Conservation (phyloP, 106 monocot genomes). For the Allium sativum region DNA sequence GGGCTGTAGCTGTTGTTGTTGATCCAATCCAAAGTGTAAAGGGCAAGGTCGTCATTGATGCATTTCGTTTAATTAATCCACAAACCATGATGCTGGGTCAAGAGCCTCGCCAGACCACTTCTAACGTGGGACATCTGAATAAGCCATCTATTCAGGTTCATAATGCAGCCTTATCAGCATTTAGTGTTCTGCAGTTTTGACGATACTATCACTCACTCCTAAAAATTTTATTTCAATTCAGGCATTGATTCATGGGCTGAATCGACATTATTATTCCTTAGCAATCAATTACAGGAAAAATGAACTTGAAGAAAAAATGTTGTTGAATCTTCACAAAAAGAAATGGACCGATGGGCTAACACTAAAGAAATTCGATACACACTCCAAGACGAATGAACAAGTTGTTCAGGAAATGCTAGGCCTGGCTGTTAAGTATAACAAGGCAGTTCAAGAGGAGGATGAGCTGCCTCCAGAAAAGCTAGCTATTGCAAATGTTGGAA, state of each 20-base stretch:
- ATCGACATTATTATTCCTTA: constrained; percentile 59
- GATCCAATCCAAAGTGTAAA: constrained; percentile 99
- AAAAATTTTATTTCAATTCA: neutral
- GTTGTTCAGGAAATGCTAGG: constrained; percentile 48
- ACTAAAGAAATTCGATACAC: constrained; percentile 33
- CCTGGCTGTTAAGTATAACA: constrained; percentile 31
- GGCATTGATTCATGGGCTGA: constrained; percentile 63
- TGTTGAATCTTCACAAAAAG: constrained; percentile 61
- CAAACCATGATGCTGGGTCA: constrained; percentile 99
- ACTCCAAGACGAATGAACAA: constrained; percentile 62
- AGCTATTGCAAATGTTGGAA: constrained; percentile 28
- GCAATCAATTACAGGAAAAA: constrained; percentile 63
- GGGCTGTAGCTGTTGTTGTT: constrained; percentile 92
- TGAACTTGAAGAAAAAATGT: constrained; percentile 71
- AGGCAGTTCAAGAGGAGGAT: constrained; percentile 33
- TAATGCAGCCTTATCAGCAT: too few relatives aligned
- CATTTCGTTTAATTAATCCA: constrained; percentile 93
- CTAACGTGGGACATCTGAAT: constrained; percentile 91
- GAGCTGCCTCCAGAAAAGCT: constrained; percentile 34
- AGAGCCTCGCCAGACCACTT: constrained; percentile 95
- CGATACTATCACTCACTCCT: neutral
- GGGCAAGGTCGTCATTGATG: constrained; percentile 97
- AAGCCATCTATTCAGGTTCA: constrained; percentile 93
- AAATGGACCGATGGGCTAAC: constrained; percentile 72
- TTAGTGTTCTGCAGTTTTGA: too few relatives aligned